A percentile compares a stretch with the other conserved stretches of the same genome.
Conservation (phyloP, 108 stramenopile species). For the Fistulifera solaris region DNA sequence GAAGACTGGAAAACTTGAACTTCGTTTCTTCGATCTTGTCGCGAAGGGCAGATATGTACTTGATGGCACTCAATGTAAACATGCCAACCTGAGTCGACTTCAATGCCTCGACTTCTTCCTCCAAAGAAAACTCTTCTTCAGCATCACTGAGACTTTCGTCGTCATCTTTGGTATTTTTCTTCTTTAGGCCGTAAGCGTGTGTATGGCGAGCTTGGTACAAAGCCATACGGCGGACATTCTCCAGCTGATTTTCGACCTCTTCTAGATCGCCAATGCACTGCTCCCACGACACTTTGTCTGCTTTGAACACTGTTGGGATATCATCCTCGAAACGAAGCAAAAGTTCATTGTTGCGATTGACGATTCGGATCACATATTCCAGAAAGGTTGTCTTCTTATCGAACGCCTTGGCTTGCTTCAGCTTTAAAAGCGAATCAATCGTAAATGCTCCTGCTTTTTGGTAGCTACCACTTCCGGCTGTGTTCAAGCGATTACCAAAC, state of each 20-base stretch:
- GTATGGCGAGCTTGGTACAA: conserved; percentile 44
- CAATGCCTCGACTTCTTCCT: conserved; percentile 70
- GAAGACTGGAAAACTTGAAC: conserved; percentile 41
- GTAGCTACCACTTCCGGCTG: conserved; percentile 57
- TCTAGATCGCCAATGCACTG: conserved; percentile 69
- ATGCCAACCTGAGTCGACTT: conserved; percentile 63
- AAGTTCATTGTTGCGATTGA: conserved; percentile 72
- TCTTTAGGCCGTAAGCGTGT: conserved; percentile 12
- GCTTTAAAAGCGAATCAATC: conserved; percentile 87
- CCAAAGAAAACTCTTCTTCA: conserved; percentile 50
- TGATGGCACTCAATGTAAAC: conserved; percentile 78
- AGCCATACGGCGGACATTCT: conserved; percentile 66
- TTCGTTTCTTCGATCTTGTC: conserved; percentile 72
- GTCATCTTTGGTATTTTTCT: conserved; percentile 30
- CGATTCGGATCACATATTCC: conserved; percentile 85
- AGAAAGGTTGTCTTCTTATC: conserved; percentile 96
- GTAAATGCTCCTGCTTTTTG: conserved; percentile 85
- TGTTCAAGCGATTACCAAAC: conserved; percentile 88
- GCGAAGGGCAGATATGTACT: conserved; percentile 73
- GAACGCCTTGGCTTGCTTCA: conserved; percentile 91
- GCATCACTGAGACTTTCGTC: conserved; percentile 51
- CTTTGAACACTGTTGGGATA: conserved; percentile 65
- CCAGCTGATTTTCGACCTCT: conserved; percentile 75
- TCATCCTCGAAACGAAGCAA: conserved; percentile 74
- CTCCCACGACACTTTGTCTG: conserved; percentile 79